Evolutionary conservation across 176 grass and related monocot species (phyloP), one percentile per base, ranked within the genome.

Genomic region (Puya raimondii): DNA sequence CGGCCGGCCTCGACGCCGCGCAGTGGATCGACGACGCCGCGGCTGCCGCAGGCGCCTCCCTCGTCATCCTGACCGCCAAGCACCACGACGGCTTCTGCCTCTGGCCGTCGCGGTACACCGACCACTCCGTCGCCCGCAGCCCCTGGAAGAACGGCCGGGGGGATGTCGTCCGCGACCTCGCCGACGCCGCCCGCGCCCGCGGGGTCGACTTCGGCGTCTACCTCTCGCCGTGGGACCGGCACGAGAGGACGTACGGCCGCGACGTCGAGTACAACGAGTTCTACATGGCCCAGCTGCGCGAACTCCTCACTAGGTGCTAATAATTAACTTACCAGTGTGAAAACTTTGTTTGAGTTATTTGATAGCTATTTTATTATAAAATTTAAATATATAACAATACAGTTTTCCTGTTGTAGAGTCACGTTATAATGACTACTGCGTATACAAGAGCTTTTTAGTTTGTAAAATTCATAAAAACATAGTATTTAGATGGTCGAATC

Each of bases 81-180:
- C 94, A 97, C 82, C 94, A 97, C 75, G 94, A 97, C 23, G 94
- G 94, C 0, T 92, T 97, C 87, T 97, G 94, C 87, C 74, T 97
- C 49, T 97, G 94, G 94, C 94, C 94, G 14, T 92, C 94, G 21
- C 12, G 51, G 51, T 90, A 92, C 89, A 97, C 82, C 8, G 65
- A 25, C 2, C 89, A 97, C 73, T 92, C 93, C 18, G 89, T 97
- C 42, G 73, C 75, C 20, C 56, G 52, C 68, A 88, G 86, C 74
- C 86, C 81, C 1, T 97, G 89, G 89, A 81, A 33, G 70, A 76
- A 51, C 1, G 92, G 92, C 9, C 53, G 21, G 17, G 86, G 92
- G 47, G 93, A 97, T 73, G 84, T 90, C 1, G 84, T 97, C 12
- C 42, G 64, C 47, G 86, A 97, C 53, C 82, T 97, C 76, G 67